Evolutionary conservation across 805 yeast genomes (phyloP), one percentile per base, ranked within the genome.

Genomic region (Peterozyma toletana): DNA sequence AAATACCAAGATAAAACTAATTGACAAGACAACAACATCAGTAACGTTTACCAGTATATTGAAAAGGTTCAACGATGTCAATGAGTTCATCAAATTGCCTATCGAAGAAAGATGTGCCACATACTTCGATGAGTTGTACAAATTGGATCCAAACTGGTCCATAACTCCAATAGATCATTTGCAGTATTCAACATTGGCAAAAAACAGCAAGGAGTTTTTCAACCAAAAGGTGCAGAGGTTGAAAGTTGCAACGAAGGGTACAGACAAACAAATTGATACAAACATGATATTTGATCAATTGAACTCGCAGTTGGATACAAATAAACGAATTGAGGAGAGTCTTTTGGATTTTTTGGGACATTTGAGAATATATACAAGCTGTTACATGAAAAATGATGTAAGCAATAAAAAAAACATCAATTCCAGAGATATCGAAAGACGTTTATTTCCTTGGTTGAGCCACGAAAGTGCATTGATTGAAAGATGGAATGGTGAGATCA

Each of bases 381-480:
- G 46, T 33, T 44, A 44, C 27, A 40, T 40, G 27, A 46, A 48
- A 9, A 33, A 43, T n/a, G 33, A 38, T 11, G 17, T 21, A 4
- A 21, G 27, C 27, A 21, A 30, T 10, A 21, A 30, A 7, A 21
- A 21, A 7, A 31, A 40, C 18, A 14, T 33, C 11, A 41, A 44
- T 31, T 31, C 9, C 5, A 31, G 15, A 9, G 15, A 31, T 14
- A 13, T 31, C 5, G 47, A 44, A 21, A 33, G 53, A 5, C 45
- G 55, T 27, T 49, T 71, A 14, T 71, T 68, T 46, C 70, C 68
- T 1, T 73, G 75, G 74, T 51, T 73, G 35, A 56, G 70, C 1
- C 60, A 60, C 33, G 42, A 55, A 30, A 56, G 56, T 29, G 77
- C 78, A 6, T 51, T 55, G 9, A 70, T 59, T 50, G 61, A 61